phyloP scores from a whole-genome alignment of 495 filamentous ascomycete genomes.

The Parathielavia hyrcaniae region DNA sequence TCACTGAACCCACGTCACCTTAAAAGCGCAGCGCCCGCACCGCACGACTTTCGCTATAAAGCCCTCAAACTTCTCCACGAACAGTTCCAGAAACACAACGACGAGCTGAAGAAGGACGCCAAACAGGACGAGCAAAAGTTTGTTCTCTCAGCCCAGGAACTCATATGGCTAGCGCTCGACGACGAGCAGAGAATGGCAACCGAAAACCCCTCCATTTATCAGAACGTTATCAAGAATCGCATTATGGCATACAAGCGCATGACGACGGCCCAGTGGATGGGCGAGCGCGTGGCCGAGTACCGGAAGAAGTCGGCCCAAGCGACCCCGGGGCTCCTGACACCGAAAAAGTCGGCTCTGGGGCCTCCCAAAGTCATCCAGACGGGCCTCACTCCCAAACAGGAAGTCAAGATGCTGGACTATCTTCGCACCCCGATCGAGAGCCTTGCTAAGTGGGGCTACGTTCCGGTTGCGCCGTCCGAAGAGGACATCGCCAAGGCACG shows the following conservation, averaged over 20 bases:
- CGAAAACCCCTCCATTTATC: constrained; percentile 62
- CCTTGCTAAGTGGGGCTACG: constrained; percentile 66
- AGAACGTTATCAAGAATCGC: constrained; percentile 71
- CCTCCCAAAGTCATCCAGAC: constrained; percentile 53
- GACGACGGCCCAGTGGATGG: constrained; percentile 59
- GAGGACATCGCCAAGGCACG: constrained; percentile 48
- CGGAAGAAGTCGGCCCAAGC: constrained; percentile 29
- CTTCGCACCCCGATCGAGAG: constrained; percentile 55
- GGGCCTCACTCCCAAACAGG: constrained; percentile 58
- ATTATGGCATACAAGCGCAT: constrained; percentile 71
- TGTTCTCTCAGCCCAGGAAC: constrained; percentile 57
- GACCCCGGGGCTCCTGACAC: constrained; percentile 16
- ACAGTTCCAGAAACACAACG: constrained; percentile 66
- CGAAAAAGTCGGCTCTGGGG: constrained; percentile 22
- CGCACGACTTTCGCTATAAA: constrained; percentile 58
- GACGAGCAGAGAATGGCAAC: constrained; percentile 74
- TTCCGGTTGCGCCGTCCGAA: constrained; percentile 55
- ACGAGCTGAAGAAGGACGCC: constrained; percentile 50
- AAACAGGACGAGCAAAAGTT: constrained; percentile 40
- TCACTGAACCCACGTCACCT: constrained; percentile 77
- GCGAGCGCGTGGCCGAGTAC: constrained; percentile 33
- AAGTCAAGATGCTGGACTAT: constrained; percentile 55
- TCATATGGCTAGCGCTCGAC: constrained; percentile 74
- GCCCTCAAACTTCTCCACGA: constrained; percentile 69
- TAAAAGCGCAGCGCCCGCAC: constrained; percentile 56